Conservation (phyloP, 768 basidiomycete genomes). For the Termitomyces sp. region DNA sequence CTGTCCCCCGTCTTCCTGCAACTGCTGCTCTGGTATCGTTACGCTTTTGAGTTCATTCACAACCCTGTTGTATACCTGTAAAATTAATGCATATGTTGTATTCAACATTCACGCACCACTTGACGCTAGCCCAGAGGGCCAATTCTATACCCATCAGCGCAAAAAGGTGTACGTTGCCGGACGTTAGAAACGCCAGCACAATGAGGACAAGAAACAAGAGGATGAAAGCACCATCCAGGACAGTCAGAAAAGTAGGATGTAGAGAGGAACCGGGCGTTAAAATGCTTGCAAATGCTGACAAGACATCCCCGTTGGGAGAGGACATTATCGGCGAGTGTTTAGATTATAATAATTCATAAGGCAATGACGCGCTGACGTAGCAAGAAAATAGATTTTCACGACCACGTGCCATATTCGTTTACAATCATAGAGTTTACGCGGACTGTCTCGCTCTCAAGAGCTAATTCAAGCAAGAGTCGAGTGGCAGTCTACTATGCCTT, state of each 20-base stretch:
- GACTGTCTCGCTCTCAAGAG: no score
- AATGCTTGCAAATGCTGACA: conserved; percentile 48
- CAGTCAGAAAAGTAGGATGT: conserved; percentile 60
- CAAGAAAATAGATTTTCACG: no score
- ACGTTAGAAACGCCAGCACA: conserved; percentile 51
- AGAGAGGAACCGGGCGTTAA: conserved; percentile 73
- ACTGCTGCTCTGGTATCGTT: conserved; percentile 13
- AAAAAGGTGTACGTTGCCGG: conserved; percentile 63
- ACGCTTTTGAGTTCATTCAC: conserved; percentile 52
- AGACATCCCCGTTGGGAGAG: conserved; percentile 1
- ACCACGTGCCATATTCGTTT: no score
- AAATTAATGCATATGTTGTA: conserved; percentile 1
- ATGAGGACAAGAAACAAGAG: conserved; percentile 55
- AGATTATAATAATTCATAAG: no score
- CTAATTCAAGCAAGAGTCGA: no score
- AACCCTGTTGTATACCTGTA: conserved; percentile 41
- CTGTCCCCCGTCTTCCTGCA: conserved; percentile 14
- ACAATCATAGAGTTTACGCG: no score
- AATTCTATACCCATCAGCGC: conserved; percentile 60
- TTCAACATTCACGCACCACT: conserved; percentile 50
- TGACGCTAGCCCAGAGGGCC: conserved; percentile 71
- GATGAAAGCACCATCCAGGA: conserved; percentile 57
- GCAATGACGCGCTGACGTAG: no score
- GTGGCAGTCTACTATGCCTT: conserved; percentile 17
- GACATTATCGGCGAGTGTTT: neutral